These are phyloP conservation scores for Ogataea paradorogensis DNA, from an alignment of 805 yeast species.

Conservation along the genomic window DNA sequence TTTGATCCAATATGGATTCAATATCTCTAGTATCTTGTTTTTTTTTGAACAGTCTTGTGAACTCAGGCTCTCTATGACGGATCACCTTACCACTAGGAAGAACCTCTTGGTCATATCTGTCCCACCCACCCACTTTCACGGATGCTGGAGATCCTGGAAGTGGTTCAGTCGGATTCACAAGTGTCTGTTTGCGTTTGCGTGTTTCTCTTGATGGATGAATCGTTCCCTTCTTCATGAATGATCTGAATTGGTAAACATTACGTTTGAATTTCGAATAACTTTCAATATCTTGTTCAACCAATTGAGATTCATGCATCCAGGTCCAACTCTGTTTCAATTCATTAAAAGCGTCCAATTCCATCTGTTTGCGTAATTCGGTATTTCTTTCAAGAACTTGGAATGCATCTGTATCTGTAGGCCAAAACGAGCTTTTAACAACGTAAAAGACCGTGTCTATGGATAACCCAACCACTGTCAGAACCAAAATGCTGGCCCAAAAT, in stretches of 20 bases:
- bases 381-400: slow-evolving; percentile 78
- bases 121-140: slow-evolving; percentile 33
- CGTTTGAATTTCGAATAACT: slow-evolving; percentile 18
- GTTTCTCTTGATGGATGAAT: slow-evolving; percentile 32
- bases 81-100: slow-evolving; percentile 74
- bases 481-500: slow-evolving; percentile 80
- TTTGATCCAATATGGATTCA: slow-evolving; percentile 38
- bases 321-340: slow-evolving; percentile 82
- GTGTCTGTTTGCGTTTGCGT: slow-evolving; percentile 49
- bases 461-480: slow-evolving; percentile 55
- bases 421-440: slow-evolving; percentile 50
- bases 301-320: slow-evolving; percentile 41
- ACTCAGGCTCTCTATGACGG: slow-evolving; percentile 33
- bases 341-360: slow-evolving; percentile 69
- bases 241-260: slow-evolving; percentile 24
- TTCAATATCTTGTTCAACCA: slow-evolving; percentile 26
- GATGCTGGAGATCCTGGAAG: slow-evolving; percentile 47
- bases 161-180: slow-evolving; percentile 44
- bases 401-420: slow-evolving; percentile 72
- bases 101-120: slow-evolving; percentile 49
- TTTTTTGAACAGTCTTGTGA: slow-evolving; percentile 36
- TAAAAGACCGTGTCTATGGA: slow-evolving; percentile 65
- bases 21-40: slow-evolving; percentile 51
- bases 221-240: slow-evolving; percentile 36
- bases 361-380: slow-evolving; percentile 56